Conservation (phyloP, 495 filamentous ascomycete species). For the Cladorrhinum samala region DNA sequence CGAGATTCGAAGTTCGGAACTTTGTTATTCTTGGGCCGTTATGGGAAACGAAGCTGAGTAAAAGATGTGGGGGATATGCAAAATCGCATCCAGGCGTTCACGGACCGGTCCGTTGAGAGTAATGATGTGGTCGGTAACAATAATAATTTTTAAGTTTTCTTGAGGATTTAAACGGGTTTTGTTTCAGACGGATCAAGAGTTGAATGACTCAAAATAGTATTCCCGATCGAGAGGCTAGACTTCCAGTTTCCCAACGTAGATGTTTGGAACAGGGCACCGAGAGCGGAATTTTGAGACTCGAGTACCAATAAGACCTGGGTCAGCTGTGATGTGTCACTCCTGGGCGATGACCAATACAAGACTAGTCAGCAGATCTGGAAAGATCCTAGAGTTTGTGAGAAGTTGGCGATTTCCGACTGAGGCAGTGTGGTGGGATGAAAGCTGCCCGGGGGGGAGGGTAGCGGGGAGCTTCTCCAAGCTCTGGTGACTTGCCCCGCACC, state of each 20-base stretch:
- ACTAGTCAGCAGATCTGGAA: neutral
- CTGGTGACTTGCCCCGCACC: neutral
- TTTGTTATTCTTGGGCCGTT: too few relatives aligned
- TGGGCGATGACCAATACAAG: constrained; percentile 6
- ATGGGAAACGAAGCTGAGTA: too few relatives aligned
- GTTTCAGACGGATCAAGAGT: neutral
- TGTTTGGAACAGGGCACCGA: too few relatives aligned
- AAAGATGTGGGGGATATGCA: neutral
- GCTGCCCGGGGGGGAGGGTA: neutral
- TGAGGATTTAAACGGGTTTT: neutral
- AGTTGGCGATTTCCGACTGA: too few relatives aligned
- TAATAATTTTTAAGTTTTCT: too few relatives aligned
- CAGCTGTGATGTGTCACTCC: constrained; percentile 5
- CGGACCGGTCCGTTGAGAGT: neutral
- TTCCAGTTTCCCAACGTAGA: too few relatives aligned
- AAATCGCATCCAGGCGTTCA: neutral
- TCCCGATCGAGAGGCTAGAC: too few relatives aligned
- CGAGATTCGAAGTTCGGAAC: too few relatives aligned
- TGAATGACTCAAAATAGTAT: neutral
- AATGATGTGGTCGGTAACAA: too few relatives aligned
- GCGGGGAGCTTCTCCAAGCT: neutral
- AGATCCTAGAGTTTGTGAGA: neutral
- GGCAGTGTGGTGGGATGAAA: too few relatives aligned
- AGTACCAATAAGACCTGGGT: neutral
- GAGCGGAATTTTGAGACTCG: too few relatives aligned